Evolutionary conservation across 495 filamentous ascomycete genomes (phyloP), one percentile per base, ranked within the genome.

Genomic region (Penicillium paxilli): DNA sequence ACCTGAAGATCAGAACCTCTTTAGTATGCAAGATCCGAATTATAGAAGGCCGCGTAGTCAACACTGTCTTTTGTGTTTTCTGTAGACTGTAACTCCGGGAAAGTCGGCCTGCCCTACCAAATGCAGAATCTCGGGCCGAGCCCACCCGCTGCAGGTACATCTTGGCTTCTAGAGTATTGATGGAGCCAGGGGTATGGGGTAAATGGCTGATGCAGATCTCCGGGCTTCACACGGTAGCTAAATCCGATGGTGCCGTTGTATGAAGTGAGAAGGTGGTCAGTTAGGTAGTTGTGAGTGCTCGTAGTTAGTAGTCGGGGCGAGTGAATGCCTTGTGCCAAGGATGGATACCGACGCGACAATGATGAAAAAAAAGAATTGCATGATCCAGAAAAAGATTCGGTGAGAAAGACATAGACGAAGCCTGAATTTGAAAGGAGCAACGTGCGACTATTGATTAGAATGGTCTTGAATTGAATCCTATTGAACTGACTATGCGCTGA

Each of bases 91-190:
- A 47, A 10, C 6, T 24, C 35, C 32, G 11, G 10, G 9, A 11
- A 17, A 4, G 35, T 55, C 52, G 52, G 45, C 19, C 26, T 23
- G 26, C 12, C 19, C 6, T 55, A 10, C 52, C 45, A 19, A 23
- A 55, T 49, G 6, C 20, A 35, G 52, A 49, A 49, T 44, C 37
- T 49, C 26, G 44, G 38, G 45, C 45, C 52, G 52, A 49, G 35
- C 17, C 35, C 35, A 38, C n/a, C 17, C 35, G 6, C 16, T 38
- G 35, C 35, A 38, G 35, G 16, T 38, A 16, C 35, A n/a, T 38
- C 20, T 42, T 20, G n/a, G 35, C 35, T 9, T 21, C 14, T 38
- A 23, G 14, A 28, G 21, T 16, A n/a, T 20, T 44, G 35, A 51
- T 32, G 30, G 14, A 21, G 7, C 30, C 7, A 30, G 28, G 47